Evolutionary conservation across 345 rosid species (phyloP).

Genomic region (Noccaea caerulescens): DNA sequence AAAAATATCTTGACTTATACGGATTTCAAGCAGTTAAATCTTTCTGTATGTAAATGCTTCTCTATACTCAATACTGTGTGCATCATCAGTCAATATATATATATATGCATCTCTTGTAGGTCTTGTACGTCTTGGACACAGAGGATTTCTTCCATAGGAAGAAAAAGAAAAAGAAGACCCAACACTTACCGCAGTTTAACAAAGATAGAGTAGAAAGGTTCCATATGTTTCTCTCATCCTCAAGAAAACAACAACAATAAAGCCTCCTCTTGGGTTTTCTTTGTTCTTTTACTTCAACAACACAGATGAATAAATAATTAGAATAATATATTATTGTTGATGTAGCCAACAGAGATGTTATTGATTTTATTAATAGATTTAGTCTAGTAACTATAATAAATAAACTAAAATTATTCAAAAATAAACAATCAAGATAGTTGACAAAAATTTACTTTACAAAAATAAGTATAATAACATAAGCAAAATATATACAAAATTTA

Average conservation of each 20-base stretch:
- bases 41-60: neutral
- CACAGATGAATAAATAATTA: neutral
- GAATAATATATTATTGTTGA: too few species aligned
- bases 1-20: neutral
- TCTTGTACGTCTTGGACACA: conserved; percentile 63
- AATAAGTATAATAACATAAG: too few species aligned
- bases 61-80: neutral
- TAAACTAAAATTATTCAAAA: too few species aligned
- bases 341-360: too few species aligned
- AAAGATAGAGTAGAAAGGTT: conserved; percentile 54
- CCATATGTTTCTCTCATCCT: conserved; percentile 54
- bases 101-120: conserved; percentile 43
- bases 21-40: neutral
- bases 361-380: too few species aligned
- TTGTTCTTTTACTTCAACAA: conserved; percentile 23
- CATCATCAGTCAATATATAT: neutral
- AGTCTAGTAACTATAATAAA: too few species aligned
- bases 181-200: conserved; percentile 19
- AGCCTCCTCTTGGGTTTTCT: conserved; percentile 20
- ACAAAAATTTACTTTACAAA: too few species aligned
- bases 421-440: too few species aligned
- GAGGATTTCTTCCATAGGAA: conserved; percentile 66
- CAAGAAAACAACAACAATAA: conserved; percentile 37
- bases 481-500: too few species aligned
- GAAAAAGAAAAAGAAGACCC: conserved; percentile 40